phyloP scores from a whole-genome alignment of 202 grass and related monocot genomes.

The Setaria italica region DNA sequence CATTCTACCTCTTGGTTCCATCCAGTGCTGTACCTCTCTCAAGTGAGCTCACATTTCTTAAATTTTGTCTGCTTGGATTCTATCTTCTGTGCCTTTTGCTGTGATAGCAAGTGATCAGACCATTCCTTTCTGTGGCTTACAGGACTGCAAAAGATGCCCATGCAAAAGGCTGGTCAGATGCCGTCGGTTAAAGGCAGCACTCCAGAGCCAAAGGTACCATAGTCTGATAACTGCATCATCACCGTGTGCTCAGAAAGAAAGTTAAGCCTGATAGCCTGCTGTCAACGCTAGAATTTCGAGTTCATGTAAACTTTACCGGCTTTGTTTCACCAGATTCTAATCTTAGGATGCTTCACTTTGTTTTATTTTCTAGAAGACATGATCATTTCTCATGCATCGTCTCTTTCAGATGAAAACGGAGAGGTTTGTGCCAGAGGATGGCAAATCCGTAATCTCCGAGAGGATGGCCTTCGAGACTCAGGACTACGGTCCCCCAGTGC shows the following conservation, averaged over 20 bases:
- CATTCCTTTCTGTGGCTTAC: constrained; percentile 4
- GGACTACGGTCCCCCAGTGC: constrained; percentile 41
- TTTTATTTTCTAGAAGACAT: neutral
- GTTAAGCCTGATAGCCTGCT: neutral
- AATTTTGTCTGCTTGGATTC: neutral
- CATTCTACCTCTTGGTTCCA: constrained; percentile 33
- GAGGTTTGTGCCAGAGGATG: constrained; percentile 1
- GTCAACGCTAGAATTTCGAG: neutral
- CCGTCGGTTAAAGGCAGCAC: constrained; percentile 32
- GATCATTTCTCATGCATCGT: neutral
- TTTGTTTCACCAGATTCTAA: neutral
- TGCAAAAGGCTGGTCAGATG: constrained; percentile 31
- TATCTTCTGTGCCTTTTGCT: neutral
- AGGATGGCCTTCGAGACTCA: constrained; percentile 56
- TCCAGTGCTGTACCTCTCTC: constrained; percentile 51
- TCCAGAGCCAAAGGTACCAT: constrained; percentile 40
- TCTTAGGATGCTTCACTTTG: neutral
- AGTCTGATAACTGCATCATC: neutral
- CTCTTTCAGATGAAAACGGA: constrained; percentile 30
- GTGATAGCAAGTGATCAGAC: neutral
- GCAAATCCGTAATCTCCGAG: neutral
- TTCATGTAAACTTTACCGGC: neutral
- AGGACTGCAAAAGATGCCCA: constrained; percentile 51
- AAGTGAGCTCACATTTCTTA: constrained; percentile 42
- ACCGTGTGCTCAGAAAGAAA: neutral